Percentiles rank a stretch among this genome's conserved stretches.
These are phyloP conservation scores for Penicillium turbatum DNA, from an alignment of 495 filamentous ascomycete genomes.

Conservation along the genomic window DNA sequence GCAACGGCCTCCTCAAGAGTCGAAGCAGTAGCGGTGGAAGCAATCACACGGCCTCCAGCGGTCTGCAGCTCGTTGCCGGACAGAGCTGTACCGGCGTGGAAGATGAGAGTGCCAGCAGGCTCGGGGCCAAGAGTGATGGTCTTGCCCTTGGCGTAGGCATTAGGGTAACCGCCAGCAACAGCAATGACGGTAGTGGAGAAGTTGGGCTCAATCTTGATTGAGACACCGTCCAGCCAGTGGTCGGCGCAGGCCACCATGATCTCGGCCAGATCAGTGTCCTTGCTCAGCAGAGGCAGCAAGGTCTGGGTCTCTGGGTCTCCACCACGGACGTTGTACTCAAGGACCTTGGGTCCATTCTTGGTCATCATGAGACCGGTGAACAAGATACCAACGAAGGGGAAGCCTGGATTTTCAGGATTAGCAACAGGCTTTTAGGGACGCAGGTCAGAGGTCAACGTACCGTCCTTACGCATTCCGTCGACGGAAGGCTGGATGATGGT, in stretches of 20 bases:
- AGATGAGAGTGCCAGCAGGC: slow-evolving; percentile 61
- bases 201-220: slow-evolving; percentile 60
- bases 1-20: slow-evolving; percentile 75
- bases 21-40: slow-evolving; percentile 70
- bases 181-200: slow-evolving; percentile 90
- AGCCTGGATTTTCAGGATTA: slow-evolving; percentile 30
- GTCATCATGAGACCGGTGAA: slow-evolving; percentile 99
- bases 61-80: slow-evolving; percentile 60
- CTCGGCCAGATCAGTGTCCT: slow-evolving; percentile 82
- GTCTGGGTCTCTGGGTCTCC: slow-evolving; percentile 97
- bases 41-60: slow-evolving; percentile 86
- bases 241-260: slow-evolving; percentile 84
- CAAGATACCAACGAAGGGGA: slow-evolving; percentile 78
- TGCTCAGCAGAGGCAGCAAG: slow-evolving; percentile 71
- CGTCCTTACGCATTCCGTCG: slow-evolving; percentile 78
- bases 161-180: slow-evolving; percentile 93
- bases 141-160: slow-evolving; percentile 75
- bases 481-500: slow-evolving; percentile 87
- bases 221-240: slow-evolving; percentile 64
- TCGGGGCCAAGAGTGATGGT: slow-evolving; percentile 58
- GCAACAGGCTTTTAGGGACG: background rate
- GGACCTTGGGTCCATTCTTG: slow-evolving; percentile 73
- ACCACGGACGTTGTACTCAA: slow-evolving; percentile 97
- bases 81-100: slow-evolving; percentile 87
- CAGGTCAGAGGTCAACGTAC: slow-evolving; percentile 23